Base-by-base conservation (phyloP, 2,329 filamentous ascomycete species). In the Achaetomium macrosporum region DNA sequence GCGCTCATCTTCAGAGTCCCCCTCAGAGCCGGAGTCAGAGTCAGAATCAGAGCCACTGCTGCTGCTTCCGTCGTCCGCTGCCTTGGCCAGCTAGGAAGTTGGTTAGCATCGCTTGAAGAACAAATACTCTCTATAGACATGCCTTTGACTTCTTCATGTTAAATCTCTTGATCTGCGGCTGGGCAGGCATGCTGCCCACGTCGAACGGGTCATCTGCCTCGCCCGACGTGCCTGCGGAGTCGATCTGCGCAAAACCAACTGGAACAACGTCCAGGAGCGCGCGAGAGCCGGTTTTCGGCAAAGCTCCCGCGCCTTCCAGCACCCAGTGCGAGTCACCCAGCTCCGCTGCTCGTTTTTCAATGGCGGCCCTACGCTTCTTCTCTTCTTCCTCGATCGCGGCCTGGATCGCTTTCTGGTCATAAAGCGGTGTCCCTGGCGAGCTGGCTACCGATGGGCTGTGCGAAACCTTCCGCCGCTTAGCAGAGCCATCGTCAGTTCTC, bases 311-410 rank as follows among this genome's bases (percentile, higher is more conserved):
- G 48, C 81, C 76, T 56, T 82, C 83, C 51, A 91, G 71, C 16
- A 88, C 84, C 88, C 88, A 92, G 65, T 84, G 83, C 16, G 85
- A 85, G 66, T 91, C 88, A 48, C 84, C 82, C 41, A 79, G 71
- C 57, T 81, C 77, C 16, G 78, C 76, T 9, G 82, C 81, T 56
- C 83, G 81, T 61, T 77, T 78, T 55, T 84, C 79, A 12, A 88
- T 64, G 37, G 82, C 75, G 55, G 77, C 75, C 64, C 81, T 76
- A 9, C 82, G 78, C 62, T 83, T 85, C 47, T 76, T 76, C 66
- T 90, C 86, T 63, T 88, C 84, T 33, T 81, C 79, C 6, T 82
- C 80, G 13, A 87, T 66, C 2, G 85, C 84, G 3, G 79, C 81
- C 63, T 83, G 75, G 42, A 88, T 75, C 1, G 81, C 77, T 41